Percentiles rank a stretch among this genome's conserved stretches.
Evolutionary conservation across 805 yeast species (phyloP).

Genomic region (Hanseniaspora hatyaiensis): DNA sequence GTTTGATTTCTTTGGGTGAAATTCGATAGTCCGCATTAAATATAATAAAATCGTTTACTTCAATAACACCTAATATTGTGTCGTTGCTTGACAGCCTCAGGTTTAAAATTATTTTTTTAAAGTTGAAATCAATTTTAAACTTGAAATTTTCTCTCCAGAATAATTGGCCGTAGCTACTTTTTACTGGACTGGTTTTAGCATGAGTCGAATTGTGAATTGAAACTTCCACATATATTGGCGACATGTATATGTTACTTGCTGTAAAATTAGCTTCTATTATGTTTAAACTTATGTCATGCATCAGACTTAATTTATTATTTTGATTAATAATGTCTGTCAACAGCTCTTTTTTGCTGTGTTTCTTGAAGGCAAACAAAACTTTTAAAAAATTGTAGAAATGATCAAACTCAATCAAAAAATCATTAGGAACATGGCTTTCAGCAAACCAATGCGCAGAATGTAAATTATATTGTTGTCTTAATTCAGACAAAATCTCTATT

Average conservation of each 20-base stretch:
- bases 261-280: conserved; percentile 54
- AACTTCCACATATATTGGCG: conserved; percentile 53
- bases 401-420: background rate
- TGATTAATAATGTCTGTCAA: conserved; percentile 22
- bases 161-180: conserved; percentile 37
- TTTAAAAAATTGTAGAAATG: conserved; percentile 28
- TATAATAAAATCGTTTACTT: background rate
- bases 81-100: conserved; percentile 32
- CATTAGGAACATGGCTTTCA: background rate
- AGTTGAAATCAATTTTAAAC: conserved; percentile 49
- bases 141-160: conserved; percentile 65
- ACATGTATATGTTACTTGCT: conserved; percentile 20
- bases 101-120: conserved; percentile 40
- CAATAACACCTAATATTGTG: conserved; percentile 1
- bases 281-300: conserved; percentile 44
- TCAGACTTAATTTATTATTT: conserved; percentile 38
- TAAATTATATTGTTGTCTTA: conserved; percentile 33
- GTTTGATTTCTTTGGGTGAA: conserved; percentile 5
- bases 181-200: conserved; percentile 63
- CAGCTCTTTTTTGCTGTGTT: conserved; percentile 47
- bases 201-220: conserved; percentile 61
- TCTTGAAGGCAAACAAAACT: conserved; percentile 59
- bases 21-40: conserved; percentile 20
- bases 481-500: conserved; percentile 44
- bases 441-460: background rate